phyloP scores from a whole-genome alignment of 176 grass and related monocot species.

The Triticum urartu region DNA sequence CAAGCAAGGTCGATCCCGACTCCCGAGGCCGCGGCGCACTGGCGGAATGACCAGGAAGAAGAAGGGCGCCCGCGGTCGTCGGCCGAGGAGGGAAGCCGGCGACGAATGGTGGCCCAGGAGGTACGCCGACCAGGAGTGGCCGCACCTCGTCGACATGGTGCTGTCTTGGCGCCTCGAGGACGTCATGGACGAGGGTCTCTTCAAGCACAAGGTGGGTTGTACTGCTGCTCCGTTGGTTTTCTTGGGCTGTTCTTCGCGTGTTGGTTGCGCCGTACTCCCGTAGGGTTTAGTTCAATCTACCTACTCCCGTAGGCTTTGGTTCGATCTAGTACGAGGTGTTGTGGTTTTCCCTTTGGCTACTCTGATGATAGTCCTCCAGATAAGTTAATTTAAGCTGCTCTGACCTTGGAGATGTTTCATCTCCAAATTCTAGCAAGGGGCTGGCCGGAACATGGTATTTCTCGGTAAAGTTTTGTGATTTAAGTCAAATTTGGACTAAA shows the following conservation, averaged over 20 bases:
- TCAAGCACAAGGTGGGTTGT: conserved; percentile 58
- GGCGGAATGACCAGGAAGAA: conserved; percentile 39
- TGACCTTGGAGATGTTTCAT: neutral
- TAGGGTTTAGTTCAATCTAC: neutral
- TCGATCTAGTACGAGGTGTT: neutral
- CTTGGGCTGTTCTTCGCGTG: neutral
- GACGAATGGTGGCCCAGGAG: neutral
- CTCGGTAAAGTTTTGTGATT: neutral
- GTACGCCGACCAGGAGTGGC: conserved; percentile 30
- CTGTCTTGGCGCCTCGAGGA: conserved; percentile 60
- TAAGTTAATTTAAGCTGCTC: neutral
- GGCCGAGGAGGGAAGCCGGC: neutral
- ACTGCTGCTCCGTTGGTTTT: neutral
- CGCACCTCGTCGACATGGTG: conserved; percentile 38
- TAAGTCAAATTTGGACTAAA: neutral
- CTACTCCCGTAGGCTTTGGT: neutral
- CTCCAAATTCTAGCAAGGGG: neutral
- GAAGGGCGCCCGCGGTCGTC: neutral
- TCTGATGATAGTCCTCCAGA: neutral
- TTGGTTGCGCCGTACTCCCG: neutral
- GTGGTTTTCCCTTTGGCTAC: neutral
- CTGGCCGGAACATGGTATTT: neutral
- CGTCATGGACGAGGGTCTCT: conserved; percentile 56
- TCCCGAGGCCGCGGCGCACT: neutral
- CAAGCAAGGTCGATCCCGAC: conserved; percentile 2